Base-by-base conservation (phyloP, 163 green algal species). In the Picocystis sp. region DNA sequence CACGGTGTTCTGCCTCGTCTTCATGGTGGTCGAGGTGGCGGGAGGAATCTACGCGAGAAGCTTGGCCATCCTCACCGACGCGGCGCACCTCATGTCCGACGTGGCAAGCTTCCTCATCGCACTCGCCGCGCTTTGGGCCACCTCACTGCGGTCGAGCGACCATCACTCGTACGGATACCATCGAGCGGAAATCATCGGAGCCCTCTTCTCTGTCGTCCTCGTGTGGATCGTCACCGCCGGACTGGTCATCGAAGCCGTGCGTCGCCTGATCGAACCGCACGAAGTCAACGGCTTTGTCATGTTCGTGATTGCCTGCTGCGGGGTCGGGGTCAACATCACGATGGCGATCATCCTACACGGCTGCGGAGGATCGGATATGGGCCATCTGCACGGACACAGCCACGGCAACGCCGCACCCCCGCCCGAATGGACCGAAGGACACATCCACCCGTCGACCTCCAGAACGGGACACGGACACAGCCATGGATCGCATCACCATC, bases 1-100 rank as follows among this genome's bases (percentile, higher is more conserved):
- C 29, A 38, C 29, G 29, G 8, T 38, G 3, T 22, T 63, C 52
- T 63, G 17, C n/a, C 22, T 19, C 49, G 47, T 63, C 21, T 59
- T 52, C 33, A 54, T 67, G 54, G 13, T 49, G 15, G 55, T 67
- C 45, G 58, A 72, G 63, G 64, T 6, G 44, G 44, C 22, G 8
- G 44, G 44, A 3, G 44, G 44, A 6, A 21, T 70, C 1, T 17
- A 60, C 17, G 46, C 64, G 12, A 75, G 70, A 71, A 90, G 79
- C 64, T 73, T 96, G n/a, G 87, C 87, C 35, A 89, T 96, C 58
- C 73, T 95, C 60, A 87, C 86, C 6, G 87, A 96, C 58, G 87
- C 84, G 2, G 87, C 84, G 2, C 87, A 96, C 69, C 81, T 96
- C 60, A 75, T 96, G 25, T 91, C 78, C 3, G 87, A 96, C 47